Conservation (phyloP, 2,329 filamentous ascomycete species). For the Gnomoniopsis smithogilvyi region DNA sequence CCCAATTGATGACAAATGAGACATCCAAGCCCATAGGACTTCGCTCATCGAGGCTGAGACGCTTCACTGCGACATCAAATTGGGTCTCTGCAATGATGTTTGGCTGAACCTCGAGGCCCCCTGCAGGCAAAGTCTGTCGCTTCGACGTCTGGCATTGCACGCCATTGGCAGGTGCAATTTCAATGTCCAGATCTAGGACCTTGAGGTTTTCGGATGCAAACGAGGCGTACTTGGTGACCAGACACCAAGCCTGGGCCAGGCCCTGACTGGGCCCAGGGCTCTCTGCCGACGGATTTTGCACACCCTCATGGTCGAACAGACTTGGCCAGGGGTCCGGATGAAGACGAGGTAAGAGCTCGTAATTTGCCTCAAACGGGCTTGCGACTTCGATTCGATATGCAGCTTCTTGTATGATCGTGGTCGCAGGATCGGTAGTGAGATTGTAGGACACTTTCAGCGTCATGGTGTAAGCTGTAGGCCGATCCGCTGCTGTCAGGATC, state of each 20-base stretch:
- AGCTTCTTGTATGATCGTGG: slow-evolving; percentile 72
- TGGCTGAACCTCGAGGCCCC: slow-evolving; percentile 53
- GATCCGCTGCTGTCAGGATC: slow-evolving; percentile 45
- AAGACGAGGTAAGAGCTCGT: slow-evolving; percentile 77
- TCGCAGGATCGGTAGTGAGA: slow-evolving; percentile 74
- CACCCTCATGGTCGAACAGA: slow-evolving; percentile 66
- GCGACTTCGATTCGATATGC: slow-evolving; percentile 69
- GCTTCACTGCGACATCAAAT: slow-evolving; percentile 74
- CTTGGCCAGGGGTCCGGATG: slow-evolving; percentile 82
- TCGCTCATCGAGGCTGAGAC: slow-evolving; percentile 77
- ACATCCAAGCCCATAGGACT: slow-evolving; percentile 72
- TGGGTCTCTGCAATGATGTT: slow-evolving; percentile 68
- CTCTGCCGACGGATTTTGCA: slow-evolving; percentile 28
- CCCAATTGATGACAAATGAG: slow-evolving; percentile 74
- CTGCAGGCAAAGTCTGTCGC: slow-evolving; percentile 33
- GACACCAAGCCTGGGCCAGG: slow-evolving; percentile 75
- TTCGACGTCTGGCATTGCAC: slow-evolving; percentile 54
- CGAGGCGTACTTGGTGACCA: slow-evolving; percentile 71
- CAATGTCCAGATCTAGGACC: slow-evolving; percentile 56
- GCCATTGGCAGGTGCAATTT: slow-evolving; percentile 50
- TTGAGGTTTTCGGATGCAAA: slow-evolving; percentile 71
- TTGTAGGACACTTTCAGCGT: slow-evolving; percentile 74
- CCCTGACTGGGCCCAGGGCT: slow-evolving; percentile 41
- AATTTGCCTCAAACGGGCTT: slow-evolving; percentile 87
- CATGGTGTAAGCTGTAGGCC: slow-evolving; percentile 60